Base-by-base conservation (phyloP, 805 yeast species). In the Saccharomycopsis capsularis region DNA sequence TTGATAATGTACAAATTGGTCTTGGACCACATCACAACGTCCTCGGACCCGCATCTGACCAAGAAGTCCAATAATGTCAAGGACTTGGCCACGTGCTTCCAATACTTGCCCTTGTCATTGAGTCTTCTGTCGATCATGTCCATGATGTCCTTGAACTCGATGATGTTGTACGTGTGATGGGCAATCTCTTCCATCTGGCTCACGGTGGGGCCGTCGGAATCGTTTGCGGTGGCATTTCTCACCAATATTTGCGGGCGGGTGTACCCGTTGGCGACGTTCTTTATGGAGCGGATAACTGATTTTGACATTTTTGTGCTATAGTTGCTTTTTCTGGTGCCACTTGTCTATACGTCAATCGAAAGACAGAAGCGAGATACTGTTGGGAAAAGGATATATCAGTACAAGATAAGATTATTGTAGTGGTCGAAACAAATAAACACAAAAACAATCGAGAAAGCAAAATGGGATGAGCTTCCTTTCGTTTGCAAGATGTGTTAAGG, bases 61-160 rank as follows among this genome's bases (percentile, higher is more conserved):
- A 90, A 70, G 66, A 82, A 91, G 60, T 90, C 96, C 57, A 91
- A 73, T n/a, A 91, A 81, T 1, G 95, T 84, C 54, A 91, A 72
- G 1, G 95, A 82, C 65, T 91, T 93, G 55, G 95, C 90, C 44
- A 91, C 90, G 63, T 91, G 99, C 56, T 96, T 77, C 97, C 97
- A 91, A 68, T 91, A 85, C 64, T 89, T 90, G 53, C 98, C 98
- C 70, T 90, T 90, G 63, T 91, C 98, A 61, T 91, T 91, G 56
- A 91, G 69, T 55, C 99, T 76, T 56, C 88, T 79, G 67, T 91
- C 97, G 40, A 91, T 67, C 82, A 91, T 88, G 61, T 91, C 97
- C 95, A 91, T 85, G 42, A 89, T 79, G 61, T 89, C 95, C 60
- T 88, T 73, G 59, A 89, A 80, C 58, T 87, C 95, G 4, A 82